Evolutionary conservation across 805 yeast genomes (phyloP), one percentile per base, ranked within the genome.

Genomic region (Hanseniaspora lindneri): DNA sequence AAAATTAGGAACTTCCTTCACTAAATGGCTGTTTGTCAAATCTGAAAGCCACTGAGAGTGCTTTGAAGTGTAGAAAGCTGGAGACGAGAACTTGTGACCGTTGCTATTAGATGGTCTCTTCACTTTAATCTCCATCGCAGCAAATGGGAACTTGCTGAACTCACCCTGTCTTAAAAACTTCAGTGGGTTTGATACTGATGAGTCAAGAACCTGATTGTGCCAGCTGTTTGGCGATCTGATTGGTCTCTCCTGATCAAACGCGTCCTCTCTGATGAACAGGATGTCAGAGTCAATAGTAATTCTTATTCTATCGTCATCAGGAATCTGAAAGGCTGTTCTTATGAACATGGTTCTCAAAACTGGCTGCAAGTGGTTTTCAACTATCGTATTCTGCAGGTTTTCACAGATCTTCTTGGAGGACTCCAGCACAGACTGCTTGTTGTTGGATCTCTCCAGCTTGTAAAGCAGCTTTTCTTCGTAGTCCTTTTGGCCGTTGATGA

Each of bases 261-360:
- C 66, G 62, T 89, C 97, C 62, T 89, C 98, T 57, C 97, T 77
- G 53, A 89, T 80, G 60, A 84, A 88, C 46, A 80, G 60, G 50
- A 92, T 77, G 62, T 92, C 92, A 14, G 94, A 81, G 66, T 89
- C 97, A 54, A 89, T 84, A 39, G 84, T 80, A 52, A 92, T 79
- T 62, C 97, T 79, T 33, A 88, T 81, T 59, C 89, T 76, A 62
- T 88, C 94, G 62, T 92, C 97, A 51, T 96, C 96, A 2, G 98
- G 98, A 57, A 89, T 89, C 70, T 89, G 96, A 71, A 92, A 89
- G 2, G 97, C 97, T 5, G 95, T 84, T 64, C 97, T 75, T 36
- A 86, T 83, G 67, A 84, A 86, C 32, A 80, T 76, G 10, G 96
- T 76, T 67, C 97, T 79, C 61, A 92, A 66, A 33, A 84, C 76